Conservation (phyloP, 768 basidiomycete species). For the Suillus discolor region DNA sequence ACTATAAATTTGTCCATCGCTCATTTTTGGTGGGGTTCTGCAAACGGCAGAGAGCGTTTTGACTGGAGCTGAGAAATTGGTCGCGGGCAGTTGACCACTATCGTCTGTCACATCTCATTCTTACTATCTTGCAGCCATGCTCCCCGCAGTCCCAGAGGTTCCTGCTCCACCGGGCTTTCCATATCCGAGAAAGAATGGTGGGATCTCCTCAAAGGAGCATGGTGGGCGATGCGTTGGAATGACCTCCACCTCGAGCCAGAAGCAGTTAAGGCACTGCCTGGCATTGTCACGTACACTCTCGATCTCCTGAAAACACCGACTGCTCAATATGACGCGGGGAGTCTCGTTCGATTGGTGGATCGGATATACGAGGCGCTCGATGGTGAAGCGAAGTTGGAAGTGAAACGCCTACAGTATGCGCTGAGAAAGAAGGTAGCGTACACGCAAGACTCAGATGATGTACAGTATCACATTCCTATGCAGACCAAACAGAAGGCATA, state of each 20-base stretch:
- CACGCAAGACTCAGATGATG: too few species aligned
- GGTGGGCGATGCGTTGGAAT: slow-evolving; percentile 1
- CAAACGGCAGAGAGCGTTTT: too few species aligned
- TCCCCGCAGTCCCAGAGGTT: too few species aligned
- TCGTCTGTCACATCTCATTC: neutral
- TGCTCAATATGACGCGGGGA: neutral
- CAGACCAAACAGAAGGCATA: too few species aligned
- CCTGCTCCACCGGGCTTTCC: neutral
- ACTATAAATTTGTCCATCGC: too few species aligned
- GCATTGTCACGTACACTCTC: neutral
- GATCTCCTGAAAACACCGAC: neutral
- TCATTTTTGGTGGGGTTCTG: too few species aligned
- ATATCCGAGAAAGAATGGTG: neutral
- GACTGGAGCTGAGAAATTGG: too few species aligned
- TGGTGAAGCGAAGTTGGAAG: neutral
- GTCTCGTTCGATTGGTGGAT: neutral
- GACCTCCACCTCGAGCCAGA: neutral
- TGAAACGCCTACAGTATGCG: neutral
- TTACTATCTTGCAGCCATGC: too few species aligned
- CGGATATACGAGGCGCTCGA: neutral
- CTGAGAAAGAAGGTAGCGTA: neutral
- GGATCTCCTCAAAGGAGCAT: neutral
- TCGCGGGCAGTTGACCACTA: slow-evolving; percentile 35
- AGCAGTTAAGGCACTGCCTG: neutral
- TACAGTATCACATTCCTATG: too few species aligned